Conservation (phyloP, 2,329 filamentous ascomycete genomes). For the Huntiella moniliformis region DNA sequence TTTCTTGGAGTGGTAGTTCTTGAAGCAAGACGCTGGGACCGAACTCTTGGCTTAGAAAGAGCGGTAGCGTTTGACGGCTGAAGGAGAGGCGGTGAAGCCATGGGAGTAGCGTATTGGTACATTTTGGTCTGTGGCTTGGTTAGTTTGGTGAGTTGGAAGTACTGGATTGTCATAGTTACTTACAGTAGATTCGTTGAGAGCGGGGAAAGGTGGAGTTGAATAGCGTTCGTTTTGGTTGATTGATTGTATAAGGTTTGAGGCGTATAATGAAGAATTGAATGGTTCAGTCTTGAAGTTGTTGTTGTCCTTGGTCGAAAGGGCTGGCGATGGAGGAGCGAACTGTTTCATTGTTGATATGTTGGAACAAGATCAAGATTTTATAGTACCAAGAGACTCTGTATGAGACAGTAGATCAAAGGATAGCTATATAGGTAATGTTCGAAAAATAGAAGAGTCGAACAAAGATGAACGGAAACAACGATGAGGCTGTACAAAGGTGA, state of each 20-base stretch:
- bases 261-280: background rate
- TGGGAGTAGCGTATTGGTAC: constrained; percentile 8
- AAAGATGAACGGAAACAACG: no score
- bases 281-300: background rate
- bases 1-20: constrained; percentile 5
- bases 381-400: no score
- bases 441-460: no score
- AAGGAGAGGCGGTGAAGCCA: constrained; percentile 8
- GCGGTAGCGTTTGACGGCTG: background rate
- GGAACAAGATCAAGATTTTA: background rate
- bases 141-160: background rate
- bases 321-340: constrained; percentile 26
- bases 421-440: no score
- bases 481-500: no score
- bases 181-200: background rate
- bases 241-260: no score
- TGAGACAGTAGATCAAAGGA: no score
- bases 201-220: background rate
- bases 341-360: constrained; percentile 19
- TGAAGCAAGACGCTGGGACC: constrained; percentile 1
- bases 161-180: background rate
- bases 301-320: constrained; percentile 16
- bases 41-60: constrained; percentile 6
- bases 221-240: background rate
- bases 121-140: background rate